Evolutionary conservation across 371 early-diverging fungal species (phyloP).

Genomic region (Mucor circinelloides): DNA sequence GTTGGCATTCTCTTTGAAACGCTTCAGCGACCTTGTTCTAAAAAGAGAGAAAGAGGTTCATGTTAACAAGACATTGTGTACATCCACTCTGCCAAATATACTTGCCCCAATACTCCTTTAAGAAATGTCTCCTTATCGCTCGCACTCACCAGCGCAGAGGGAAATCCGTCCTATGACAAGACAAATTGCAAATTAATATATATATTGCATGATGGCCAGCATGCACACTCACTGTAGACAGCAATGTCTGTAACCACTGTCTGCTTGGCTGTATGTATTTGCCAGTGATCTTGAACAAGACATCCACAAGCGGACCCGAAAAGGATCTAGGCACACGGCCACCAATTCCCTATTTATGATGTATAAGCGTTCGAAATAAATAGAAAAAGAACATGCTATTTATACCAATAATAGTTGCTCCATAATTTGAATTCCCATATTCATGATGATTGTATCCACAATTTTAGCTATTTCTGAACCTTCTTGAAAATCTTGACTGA

Average conservation of each 20-base stretch:
- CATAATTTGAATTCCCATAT: conserved; percentile 58
- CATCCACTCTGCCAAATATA: no score
- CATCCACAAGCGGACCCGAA: conserved; percentile 61
- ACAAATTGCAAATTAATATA: background rate
- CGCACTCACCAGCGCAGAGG: conserved; percentile 55
- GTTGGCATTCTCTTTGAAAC: conserved; percentile 58
- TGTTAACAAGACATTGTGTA: background rate
- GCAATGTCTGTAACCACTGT: conserved; percentile 59
- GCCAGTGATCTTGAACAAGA: conserved; percentile 62
- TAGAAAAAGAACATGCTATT: background rate
- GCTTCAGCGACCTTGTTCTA: conserved; percentile 62
- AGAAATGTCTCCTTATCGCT: conserved; percentile 64
- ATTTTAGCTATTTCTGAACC: conserved; percentile 39
- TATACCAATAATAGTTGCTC: conserved; percentile 57
- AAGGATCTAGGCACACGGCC: conserved; percentile 75
- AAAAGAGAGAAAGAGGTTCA: background rate
- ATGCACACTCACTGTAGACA: conserved; percentile 49
- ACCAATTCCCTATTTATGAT: conserved; percentile 61
- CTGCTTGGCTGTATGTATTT: conserved; percentile 55
- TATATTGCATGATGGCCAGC: background rate
- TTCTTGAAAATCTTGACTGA: conserved; percentile 52
- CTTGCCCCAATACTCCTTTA: conserved; percentile 62
- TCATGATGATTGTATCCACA: conserved; percentile 45
- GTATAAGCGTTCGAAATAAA: background rate
- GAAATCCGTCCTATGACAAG: conserved; percentile 61